Base-by-base conservation (phyloP, 148 eudicot genomes). In the Arctostaphylos glauca region DNA sequence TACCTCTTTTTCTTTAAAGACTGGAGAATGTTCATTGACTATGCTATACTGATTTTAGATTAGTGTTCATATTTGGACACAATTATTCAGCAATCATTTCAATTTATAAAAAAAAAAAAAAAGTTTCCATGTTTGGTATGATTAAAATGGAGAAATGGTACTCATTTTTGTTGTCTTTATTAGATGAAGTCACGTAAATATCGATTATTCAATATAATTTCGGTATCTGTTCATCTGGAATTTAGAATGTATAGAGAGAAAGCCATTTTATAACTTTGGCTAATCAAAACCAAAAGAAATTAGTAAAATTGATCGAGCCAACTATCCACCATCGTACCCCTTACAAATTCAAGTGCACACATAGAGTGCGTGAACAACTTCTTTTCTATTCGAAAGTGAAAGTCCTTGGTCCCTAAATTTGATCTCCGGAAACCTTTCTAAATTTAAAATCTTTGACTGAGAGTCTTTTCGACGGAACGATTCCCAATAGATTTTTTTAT, bases 1-100 rank as follows among this genome's bases (percentile, higher is more conserved):
- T 0, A 23, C 14, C 14, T 3, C 14, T 64, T 23, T 64, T 23
- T 9, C 0, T 6, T 64, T 21, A 14, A 38, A 38, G 70, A 64
- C 70, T 9, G 9, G 70, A 64, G 12, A 64, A 66, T 23, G 71
- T 66, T 66, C 43, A 66, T 66, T 66, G 71, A 66, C 71, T 66
- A 25, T 66, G 25, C 70, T 23, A 64, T 5, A 10, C 23, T 23
- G 70, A 64, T 64, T 64, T 9, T 23, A 25, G 43, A 3, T 66
- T 43, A 1, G 31, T 66, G 70, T 64, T 64, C 43, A 66, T 25
- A 25, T 15, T 66, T 25, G 6, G 16, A 25, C 10, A 16, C 71
- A 25, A 23, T 66, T 66, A 66, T 25, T 66, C 2, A 31, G 44
- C 71, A 66, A 0, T 66, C 71, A 66, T 66, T 25, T 66, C 43